Conservation (phyloP, 768 basidiomycete species). For the Strobilomyces echinocephalus region DNA sequence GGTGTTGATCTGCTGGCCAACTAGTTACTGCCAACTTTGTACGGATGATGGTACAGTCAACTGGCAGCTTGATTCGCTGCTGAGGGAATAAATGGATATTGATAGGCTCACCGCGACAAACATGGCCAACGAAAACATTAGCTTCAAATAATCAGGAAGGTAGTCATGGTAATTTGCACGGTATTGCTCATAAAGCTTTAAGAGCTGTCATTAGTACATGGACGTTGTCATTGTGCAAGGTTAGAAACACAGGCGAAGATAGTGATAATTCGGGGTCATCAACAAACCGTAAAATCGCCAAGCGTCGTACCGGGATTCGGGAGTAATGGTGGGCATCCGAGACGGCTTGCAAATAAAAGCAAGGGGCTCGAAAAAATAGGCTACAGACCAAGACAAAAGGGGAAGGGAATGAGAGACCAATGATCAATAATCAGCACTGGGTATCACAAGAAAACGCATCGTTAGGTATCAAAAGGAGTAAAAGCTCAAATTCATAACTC, state of each 20-base stretch:
- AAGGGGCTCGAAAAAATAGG: not conserved
- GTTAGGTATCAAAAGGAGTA: not conserved
- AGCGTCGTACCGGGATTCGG: not conserved
- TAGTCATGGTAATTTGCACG: too few relatives aligned
- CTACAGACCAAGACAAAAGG: not conserved
- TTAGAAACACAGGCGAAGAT: not conserved
- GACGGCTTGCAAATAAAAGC: not conserved
- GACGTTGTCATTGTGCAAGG: not conserved
- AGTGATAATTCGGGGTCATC: not conserved
- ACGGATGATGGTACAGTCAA: too few relatives aligned
- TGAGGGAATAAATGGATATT: too few relatives aligned
- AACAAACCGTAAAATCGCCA: conserved; percentile 5
- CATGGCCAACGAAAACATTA: too few relatives aligned
- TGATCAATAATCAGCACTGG: not conserved
- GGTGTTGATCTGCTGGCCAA: too few relatives aligned
- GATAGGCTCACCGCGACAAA: too few relatives aligned
- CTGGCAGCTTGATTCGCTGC: too few relatives aligned
- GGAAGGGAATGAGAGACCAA: not conserved
- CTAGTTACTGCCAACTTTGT: too few relatives aligned
- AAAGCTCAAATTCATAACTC: not conserved
- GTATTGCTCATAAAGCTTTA: too few relatives aligned
- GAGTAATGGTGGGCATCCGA: not conserved
- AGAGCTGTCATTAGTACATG: not conserved
- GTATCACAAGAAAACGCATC: not conserved
- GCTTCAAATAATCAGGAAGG: too few relatives aligned